Evolutionary conservation across 805 yeast species (phyloP).

Genomic region (Yarrowia sp.): DNA sequence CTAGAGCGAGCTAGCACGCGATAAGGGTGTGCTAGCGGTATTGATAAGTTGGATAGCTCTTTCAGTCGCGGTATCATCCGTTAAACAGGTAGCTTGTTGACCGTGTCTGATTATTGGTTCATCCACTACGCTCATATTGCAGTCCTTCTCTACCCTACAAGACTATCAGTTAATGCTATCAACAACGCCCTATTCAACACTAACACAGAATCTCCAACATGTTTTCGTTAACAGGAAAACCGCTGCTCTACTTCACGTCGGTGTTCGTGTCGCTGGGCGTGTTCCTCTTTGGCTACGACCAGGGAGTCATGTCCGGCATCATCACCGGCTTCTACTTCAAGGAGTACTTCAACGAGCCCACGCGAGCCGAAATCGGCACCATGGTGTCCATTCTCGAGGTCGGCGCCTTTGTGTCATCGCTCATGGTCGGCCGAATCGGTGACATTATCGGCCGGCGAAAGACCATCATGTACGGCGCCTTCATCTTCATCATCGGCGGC

Average conservation of each 20-base stretch:
- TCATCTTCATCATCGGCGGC: constrained; percentile 78
- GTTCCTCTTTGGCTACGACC: constrained; percentile 75
- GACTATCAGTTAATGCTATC: no score
- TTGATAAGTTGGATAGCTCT: no score
- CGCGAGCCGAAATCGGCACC: constrained; percentile 72
- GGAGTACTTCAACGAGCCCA: constrained; percentile 67
- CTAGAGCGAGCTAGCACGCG: no score
- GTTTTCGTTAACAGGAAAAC: constrained; percentile 38
- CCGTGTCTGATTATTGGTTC: no score
- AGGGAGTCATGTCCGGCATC: constrained; percentile 89
- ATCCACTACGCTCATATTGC: no score
- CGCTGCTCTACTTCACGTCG: constrained; percentile 44
- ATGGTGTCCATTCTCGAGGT: constrained; percentile 86
- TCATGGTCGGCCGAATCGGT: constrained; percentile 73
- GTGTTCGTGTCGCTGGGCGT: constrained; percentile 49
- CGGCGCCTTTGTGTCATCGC: constrained; percentile 79
- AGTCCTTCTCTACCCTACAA: no score
- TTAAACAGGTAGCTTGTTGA: no score
- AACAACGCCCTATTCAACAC: no score
- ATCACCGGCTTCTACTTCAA: constrained; percentile 71
- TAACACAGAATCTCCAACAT: not conserved
- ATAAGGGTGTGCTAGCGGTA: no score
- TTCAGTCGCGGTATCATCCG: no score
- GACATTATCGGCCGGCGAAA: constrained; percentile 76
- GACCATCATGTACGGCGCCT: constrained; percentile 77